These are phyloP conservation scores for Umbelopsis sp. DNA, from an alignment of 371 early-diverging fungal genomes.

Conservation along the genomic window DNA sequence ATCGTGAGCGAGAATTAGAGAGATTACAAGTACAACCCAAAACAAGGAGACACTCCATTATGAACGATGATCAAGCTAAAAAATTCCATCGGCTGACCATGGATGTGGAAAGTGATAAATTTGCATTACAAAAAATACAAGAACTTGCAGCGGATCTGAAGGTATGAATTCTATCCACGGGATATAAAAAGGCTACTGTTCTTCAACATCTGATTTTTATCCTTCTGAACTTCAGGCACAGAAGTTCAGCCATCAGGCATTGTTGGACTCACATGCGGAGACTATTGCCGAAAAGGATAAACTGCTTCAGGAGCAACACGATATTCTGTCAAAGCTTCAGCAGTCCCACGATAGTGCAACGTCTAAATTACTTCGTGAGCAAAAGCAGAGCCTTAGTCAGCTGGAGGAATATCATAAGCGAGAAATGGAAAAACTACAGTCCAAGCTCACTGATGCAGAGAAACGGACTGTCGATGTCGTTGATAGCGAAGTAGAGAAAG, in stretches of 20 bases:
- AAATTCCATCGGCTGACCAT: constrained; percentile 24
- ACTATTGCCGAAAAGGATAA: constrained; percentile 49
- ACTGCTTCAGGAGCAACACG: constrained; percentile 40
- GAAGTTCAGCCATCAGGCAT: constrained; percentile 48
- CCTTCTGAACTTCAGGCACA: constrained; percentile 30
- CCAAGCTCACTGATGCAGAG: constrained; percentile 37
- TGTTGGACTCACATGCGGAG: constrained; percentile 43
- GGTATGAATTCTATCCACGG: constrained; percentile 22
- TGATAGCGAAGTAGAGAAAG: constrained; percentile 77
- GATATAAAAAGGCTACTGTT: neutral
- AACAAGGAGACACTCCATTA: constrained; percentile 15
- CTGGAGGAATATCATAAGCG: constrained; percentile 42
- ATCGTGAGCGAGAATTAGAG: constrained; percentile 47
- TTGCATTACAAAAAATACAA: constrained; percentile 46
- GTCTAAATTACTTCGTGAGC: constrained; percentile 33
- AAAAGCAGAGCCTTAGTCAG: constrained; percentile 30
- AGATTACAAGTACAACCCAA: constrained; percentile 31
- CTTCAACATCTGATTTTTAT: neutral
- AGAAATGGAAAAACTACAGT: constrained; percentile 37
- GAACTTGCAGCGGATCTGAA: constrained; percentile 49
- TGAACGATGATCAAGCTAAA: constrained; percentile 16
- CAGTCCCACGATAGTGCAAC: constrained; percentile 34
- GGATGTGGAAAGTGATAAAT: constrained; percentile 49
- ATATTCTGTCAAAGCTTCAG: constrained; percentile 28
- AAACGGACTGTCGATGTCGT: constrained; percentile 37